Percentiles rank a stretch among this genome's conserved stretches.
These are phyloP conservation scores for Claviceps purpurea DNA, from an alignment of 2,329 filamentous ascomycete genomes.

Conservation along the genomic window DNA sequence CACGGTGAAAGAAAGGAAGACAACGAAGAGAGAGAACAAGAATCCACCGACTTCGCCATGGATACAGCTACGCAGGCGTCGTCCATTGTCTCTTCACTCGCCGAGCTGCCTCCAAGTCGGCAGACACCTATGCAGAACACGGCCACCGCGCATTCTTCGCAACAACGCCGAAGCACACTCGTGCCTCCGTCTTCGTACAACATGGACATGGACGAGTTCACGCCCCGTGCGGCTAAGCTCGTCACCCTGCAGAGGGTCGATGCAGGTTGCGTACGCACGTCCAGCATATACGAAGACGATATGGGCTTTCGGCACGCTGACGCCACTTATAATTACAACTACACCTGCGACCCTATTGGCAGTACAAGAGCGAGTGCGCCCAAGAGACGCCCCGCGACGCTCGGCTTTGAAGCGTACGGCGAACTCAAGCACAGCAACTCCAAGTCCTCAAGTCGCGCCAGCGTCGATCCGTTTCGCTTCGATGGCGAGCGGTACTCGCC, in stretches of 20 bases:
- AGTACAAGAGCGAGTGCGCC: not conserved
- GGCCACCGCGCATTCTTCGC: not conserved
- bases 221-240: not conserved
- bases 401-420: slow-evolving; percentile 2
- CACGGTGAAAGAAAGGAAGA: slow-evolving; percentile 11
- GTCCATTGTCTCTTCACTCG: not conserved
- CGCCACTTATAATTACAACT: not conserved
- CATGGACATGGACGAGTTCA: not conserved
- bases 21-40: slow-evolving; percentile 13
- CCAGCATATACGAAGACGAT: slow-evolving; percentile 5
- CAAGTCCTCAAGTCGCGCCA: slow-evolving; percentile 21
- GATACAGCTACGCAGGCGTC: slow-evolving; percentile 3
- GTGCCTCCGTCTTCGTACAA: not conserved
- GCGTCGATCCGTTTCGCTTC: slow-evolving; percentile 33
- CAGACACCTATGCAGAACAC: not conserved
- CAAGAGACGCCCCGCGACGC: slow-evolving; percentile 6
- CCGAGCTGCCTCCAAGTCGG: not conserved
- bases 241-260: not conserved
- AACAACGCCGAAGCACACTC: not conserved
- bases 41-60: slow-evolving; percentile 15
- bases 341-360: too few species aligned
- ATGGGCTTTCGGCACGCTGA: not conserved
- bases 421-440: slow-evolving; percentile 10
- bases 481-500: slow-evolving; percentile 25
- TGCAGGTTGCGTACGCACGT: slow-evolving; percentile 1